Base-by-base conservation (phyloP, 2,329 filamentous ascomycete genomes). In the Nemania sp. region DNA sequence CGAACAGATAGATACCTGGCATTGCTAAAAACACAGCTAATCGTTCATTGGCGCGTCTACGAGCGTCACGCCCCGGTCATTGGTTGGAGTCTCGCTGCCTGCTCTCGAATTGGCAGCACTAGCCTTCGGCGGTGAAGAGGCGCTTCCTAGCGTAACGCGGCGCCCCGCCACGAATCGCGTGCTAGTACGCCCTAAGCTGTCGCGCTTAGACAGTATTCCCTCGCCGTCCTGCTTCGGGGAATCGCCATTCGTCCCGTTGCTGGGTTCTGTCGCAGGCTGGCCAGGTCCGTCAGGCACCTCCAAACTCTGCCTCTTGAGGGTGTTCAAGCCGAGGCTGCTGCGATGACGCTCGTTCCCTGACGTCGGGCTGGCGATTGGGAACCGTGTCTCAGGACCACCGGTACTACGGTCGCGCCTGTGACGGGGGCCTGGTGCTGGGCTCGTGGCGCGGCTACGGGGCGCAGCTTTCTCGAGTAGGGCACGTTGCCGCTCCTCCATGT, bases 401-500 rank as follows among this genome's bases (percentile, higher is more conserved):
- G 86, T 88, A 73, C 91, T 96, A 68, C 90, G 87, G 71, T 97
- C 93, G 65, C 93, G 88, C 58, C 91, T 85, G 73, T 96, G 91
- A 40, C 72, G 75, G 46, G 85, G 79, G 64, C 84, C 81, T 25
- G 87, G 87, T 5, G 83, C 87, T 7, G 92, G 92, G 64, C 89
- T 92, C 21, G 85, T 89, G 32, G 87, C 90, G 51, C 92, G 87
- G 72, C 87, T 89, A 54, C 91, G 86, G 67, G 67, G 59, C 17
- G 82, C 85, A 58, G 80, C 82, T 72, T 87, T 87, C 66, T 87
- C 86, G 48, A 95, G 87, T 63, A 94, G 84, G 52, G 92, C 91
- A 63, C 91, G 88, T 74, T 92, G 91, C 54, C 95, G 88, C 74
- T 97, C 95, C 77, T 98, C 94, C 87, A 97, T 94, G 67, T 96